Base-by-base conservation (phyloP, 805 yeast species). In the Saccharomycopsis sp. region DNA sequence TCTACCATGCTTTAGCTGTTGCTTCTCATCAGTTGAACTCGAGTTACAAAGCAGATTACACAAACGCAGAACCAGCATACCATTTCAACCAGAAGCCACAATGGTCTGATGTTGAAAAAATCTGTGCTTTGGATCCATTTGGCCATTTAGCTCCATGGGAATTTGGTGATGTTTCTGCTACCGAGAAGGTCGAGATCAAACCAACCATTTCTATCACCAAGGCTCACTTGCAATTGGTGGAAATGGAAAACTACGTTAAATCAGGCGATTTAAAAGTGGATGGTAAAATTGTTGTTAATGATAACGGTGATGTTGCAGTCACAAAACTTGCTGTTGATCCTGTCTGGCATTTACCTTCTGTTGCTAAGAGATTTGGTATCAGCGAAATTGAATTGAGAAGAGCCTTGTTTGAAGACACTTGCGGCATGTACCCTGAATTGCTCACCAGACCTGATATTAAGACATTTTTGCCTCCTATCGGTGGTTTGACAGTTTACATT, bases 291-390 rank as follows among this genome's bases (percentile, higher is more conserved):
- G 87, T 84, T 34, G 70, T 83, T 61, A 84, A 84, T 70, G 72
- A 74, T 41, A 70, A 77, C 59, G 89, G 89, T 64, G 88, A 84
- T 63, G 70, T 84, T 66, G 80, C 79, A 41, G 84, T 82, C 47
- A 78, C 86, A 38, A 84, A 84, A 67, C 75, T 84, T 59, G 89
- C 89, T 2, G 82, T 82, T 47, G 89, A 84, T 65, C 88, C 88
- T 17, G 87, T 84, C 47, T 84, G 89, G 88, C 78, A 81, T 64
- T 73, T 84, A 58, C 89, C 89, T 2, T 87, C 86, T 25, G 85
- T 84, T 59, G 89, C 88, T 25, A 75, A 80, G 67, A 79, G 86
- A 65, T 79, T 84, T 65, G 80, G 79, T 29, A 78, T 84, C 61
- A 72, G 80, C 35, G 89, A 84, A 65, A 70, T 67, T 17, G 80